Evolutionary conservation across 2,329 filamentous ascomycete species (phyloP), one percentile per base, ranked within the genome.

Genomic region (Didymella keratinophila): DNA sequence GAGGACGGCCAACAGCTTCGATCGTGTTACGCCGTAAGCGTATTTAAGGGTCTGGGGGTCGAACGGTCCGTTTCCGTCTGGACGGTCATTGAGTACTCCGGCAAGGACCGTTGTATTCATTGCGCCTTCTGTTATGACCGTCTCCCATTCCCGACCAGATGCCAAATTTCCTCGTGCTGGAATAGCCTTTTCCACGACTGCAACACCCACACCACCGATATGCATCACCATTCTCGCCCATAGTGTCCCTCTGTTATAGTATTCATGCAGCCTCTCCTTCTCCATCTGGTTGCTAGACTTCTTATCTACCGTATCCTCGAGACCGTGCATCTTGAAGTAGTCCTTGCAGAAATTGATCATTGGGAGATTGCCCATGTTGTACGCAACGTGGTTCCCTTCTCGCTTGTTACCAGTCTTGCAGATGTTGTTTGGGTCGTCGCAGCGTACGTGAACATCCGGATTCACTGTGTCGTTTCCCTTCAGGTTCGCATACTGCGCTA

Each of bases 151-250:
- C 7, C 36, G 58, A 7, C 61, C 63, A 51, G 50, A 51, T 11
- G 52, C 57, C 1, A 66, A 61, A 27, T 70, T 70, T 1, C 61
- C 61, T 12, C 61, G 49, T 1, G 60, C 60, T 12, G 65, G 65
- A 1, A 58, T 51, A 1, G 66, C 57, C 27, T 54, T 63, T 30
- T 70, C 61, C 12, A 73, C 67, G 0, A 75, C 60, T 8, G 70
- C 72, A 42, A 58, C 61, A 9, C 73, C 73, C 27, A 76, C 63
- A 8, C 61, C 67, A 1, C 65, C 61, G 6, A 75, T 67, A 42
- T 76, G 73, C 72, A 76, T 73, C 4, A 75, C 65, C 65, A 75
- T 73, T 21, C 73, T 61, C 21, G 71, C 73, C 72, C 72, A 76
- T n/a, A 69, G 50, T 1, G 72, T 71, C 42, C 67, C 70, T 55